phyloP scores from a whole-genome alignment of 495 filamentous ascomycete species.

The Penicillium subrubescens region DNA sequence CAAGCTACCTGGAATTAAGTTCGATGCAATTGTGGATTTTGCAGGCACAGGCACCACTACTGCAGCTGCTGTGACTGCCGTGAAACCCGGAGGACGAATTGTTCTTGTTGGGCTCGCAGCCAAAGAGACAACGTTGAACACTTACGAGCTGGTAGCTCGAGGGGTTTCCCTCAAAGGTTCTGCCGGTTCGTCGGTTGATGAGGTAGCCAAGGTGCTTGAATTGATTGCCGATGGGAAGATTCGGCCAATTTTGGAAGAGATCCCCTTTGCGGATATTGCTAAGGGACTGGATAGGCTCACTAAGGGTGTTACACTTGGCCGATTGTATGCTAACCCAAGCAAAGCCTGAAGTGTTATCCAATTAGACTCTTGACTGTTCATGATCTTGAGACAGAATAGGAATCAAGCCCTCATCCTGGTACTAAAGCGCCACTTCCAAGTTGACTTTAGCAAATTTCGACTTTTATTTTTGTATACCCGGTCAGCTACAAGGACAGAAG shows the following conservation, averaged over 20 bases:
- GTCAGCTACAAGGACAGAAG: too few relatives aligned
- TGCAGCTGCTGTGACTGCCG: not conserved
- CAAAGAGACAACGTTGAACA: not conserved
- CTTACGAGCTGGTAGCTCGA: not conserved
- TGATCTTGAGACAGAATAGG: too few relatives aligned
- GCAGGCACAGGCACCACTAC: not conserved
- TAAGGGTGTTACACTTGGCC: not conserved
- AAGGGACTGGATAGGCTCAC: not conserved
- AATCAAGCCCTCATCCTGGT: too few relatives aligned
- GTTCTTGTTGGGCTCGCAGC: not conserved
- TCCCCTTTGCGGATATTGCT: not conserved
- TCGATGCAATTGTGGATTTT: not conserved
- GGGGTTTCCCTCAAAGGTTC: not conserved
- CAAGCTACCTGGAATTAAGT: not conserved
- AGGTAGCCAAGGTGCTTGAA: not conserved
- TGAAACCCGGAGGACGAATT: not conserved
- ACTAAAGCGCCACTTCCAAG: too few relatives aligned
- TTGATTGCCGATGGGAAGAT: not conserved
- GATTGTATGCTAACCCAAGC: constrained; percentile 1
- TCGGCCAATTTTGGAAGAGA: not conserved
- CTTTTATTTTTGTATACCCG: too few relatives aligned
- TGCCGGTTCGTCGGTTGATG: not conserved
- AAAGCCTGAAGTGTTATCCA: not conserved
- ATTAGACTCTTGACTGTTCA: too few relatives aligned
- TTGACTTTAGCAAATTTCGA: too few relatives aligned